phyloP scores from a whole-genome alignment of 2,329 filamentous ascomycete genomes.

The Fusarium piperis region DNA sequence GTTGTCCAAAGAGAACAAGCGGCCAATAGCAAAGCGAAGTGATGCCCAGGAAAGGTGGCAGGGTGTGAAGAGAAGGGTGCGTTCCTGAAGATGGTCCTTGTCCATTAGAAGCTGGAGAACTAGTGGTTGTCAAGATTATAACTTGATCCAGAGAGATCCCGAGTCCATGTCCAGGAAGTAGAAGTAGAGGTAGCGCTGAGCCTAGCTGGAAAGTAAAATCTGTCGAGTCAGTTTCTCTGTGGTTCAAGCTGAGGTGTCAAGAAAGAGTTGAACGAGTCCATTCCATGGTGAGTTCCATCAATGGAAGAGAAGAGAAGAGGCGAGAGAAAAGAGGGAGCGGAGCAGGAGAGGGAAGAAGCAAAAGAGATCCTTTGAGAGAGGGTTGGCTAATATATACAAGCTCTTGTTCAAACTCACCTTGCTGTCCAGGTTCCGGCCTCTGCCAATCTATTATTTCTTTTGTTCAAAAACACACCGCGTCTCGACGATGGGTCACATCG shows the following conservation, averaged over 20 bases:
- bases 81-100: constrained; percentile 31
- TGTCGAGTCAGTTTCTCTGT: constrained; percentile 40
- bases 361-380: constrained; percentile 49
- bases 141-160: constrained; percentile 19
- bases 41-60: constrained; percentile 6
- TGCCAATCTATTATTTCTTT: constrained; percentile 43
- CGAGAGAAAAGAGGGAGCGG: constrained; percentile 12
- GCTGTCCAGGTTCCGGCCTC: constrained; percentile 59
- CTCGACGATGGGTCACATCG: constrained; percentile 36
- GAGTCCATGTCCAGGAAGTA: constrained; percentile 14
- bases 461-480: constrained; percentile 30
- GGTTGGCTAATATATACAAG: constrained; percentile 64
- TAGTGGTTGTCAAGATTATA: constrained; percentile 16
- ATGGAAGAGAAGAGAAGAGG: constrained; percentile 9
- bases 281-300: constrained; percentile 37
- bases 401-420: constrained; percentile 60
- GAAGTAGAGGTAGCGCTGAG: not conserved
- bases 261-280: constrained; percentile 22
- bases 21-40: constrained; percentile 20
- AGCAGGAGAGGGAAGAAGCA: constrained; percentile 16
- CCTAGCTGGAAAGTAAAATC: constrained; percentile 42
- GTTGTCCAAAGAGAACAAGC: constrained; percentile 12
- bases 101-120: not conserved
- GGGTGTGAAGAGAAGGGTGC: constrained; percentile 7
- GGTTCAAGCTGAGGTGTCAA: constrained; percentile 28